Evolutionary conservation across 2,329 filamentous ascomycete genomes (phyloP).

Genomic region (Colletotrichum liriopes): DNA sequence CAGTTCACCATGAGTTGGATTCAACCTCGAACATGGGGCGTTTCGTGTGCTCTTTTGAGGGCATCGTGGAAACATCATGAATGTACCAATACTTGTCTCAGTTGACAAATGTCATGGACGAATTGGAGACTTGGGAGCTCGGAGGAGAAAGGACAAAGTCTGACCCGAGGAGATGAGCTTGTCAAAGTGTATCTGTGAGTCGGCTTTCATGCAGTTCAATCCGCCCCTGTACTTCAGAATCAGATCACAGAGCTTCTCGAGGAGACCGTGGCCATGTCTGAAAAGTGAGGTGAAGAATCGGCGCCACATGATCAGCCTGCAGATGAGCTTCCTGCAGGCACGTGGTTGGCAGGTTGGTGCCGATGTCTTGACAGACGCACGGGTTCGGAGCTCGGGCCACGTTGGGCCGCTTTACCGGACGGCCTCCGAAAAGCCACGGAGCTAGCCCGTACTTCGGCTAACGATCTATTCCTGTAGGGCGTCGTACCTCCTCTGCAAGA

Average conservation of each 20-base stretch:
- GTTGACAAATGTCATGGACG: neutral
- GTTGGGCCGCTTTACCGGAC: constrained; percentile 2
- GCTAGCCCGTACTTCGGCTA: constrained; percentile 2
- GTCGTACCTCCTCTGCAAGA: too few relatives aligned
- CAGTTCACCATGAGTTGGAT: neutral
- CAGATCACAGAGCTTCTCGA: neutral
- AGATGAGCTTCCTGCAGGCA: constrained; percentile 11
- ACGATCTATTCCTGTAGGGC: too few relatives aligned
- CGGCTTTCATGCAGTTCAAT: neutral
- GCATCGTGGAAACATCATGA: neutral
- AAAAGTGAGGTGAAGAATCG: constrained; percentile 8
- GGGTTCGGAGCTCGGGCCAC: constrained; percentile 16
- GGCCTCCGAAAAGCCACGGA: neutral
- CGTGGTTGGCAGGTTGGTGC: constrained; percentile 14
- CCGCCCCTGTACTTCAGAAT: neutral
- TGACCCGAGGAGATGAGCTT: neutral
- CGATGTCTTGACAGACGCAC: constrained; percentile 17
- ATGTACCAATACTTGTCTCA: neutral
- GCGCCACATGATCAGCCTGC: constrained; percentile 20
- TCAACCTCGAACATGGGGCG: too few relatives aligned
- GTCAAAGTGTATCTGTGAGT: neutral
- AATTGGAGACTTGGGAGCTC: neutral
- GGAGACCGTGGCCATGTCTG: neutral
- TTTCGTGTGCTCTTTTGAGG: neutral
- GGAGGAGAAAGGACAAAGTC: neutral